Evolutionary conservation across 306 rosid genomes (phyloP).

Genomic region (Arachis hypogaea): DNA sequence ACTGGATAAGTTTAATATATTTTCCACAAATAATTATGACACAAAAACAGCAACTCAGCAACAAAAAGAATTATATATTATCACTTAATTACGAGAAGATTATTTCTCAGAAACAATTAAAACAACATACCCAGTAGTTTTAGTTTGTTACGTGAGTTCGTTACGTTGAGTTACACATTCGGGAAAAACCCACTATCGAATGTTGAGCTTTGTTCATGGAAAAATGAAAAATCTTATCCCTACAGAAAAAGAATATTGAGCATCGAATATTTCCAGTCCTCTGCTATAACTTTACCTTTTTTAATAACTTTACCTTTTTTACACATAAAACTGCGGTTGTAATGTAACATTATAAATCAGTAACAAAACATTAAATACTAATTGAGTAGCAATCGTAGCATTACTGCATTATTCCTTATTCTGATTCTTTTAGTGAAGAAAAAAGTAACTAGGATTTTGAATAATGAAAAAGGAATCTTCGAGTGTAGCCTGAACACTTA

Average conservation of each 20-base stretch:
- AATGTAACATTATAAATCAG: not conserved
- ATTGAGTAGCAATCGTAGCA: not conserved
- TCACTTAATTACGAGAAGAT: not conserved
- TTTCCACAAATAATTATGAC: not conserved
- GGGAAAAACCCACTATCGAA: conserved; percentile 35
- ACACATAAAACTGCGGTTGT: not conserved
- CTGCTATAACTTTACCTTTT: not conserved
- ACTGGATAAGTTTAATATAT: not conserved
- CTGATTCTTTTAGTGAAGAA: not conserved
- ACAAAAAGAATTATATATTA: not conserved
- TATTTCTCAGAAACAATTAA: too few species aligned
- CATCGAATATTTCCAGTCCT: conserved; percentile 30
- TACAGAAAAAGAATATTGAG: not conserved
- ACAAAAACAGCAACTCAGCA: not conserved
- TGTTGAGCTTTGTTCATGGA: conserved; percentile 50
- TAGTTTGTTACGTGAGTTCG: too few species aligned
- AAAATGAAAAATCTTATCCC: conserved; percentile 47
- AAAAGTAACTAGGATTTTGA: not conserved
- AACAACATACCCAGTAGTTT: too few species aligned
- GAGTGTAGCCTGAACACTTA: too few species aligned
- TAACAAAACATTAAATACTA: not conserved
- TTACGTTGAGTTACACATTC: conserved; percentile 6
- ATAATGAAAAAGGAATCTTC: too few species aligned
- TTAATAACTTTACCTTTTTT: not conserved
- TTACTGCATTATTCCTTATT: not conserved